Conservation (phyloP, 352 stramenopile species). For the Nothophytophthora sp. region DNA sequence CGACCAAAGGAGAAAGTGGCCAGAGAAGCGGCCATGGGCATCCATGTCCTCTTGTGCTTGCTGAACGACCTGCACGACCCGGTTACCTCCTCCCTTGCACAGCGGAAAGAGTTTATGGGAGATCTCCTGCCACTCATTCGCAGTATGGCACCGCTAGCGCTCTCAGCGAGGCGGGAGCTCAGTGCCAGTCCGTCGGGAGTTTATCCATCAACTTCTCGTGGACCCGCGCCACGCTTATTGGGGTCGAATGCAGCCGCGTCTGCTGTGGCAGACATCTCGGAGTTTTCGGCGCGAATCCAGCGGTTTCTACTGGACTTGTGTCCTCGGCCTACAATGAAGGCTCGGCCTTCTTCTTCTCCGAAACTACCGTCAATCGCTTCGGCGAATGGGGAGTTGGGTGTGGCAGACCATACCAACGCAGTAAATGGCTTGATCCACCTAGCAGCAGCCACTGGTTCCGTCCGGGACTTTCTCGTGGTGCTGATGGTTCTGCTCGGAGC, state of each 20-base stretch:
- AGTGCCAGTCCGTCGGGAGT: constrained; percentile 3
- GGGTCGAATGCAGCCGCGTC: neutral
- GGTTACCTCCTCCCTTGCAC: constrained; percentile 4
- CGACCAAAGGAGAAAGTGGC: constrained; percentile 33
- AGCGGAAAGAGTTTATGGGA: constrained; percentile 45
- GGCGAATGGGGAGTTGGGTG: constrained; percentile 25
- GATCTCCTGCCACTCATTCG: constrained; percentile 48
- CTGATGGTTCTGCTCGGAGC: constrained; percentile 56
- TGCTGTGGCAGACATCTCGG: constrained; percentile 8
- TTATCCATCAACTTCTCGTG: constrained; percentile 1
- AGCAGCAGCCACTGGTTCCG: constrained; percentile 45
- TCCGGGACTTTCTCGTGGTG: constrained; percentile 59
- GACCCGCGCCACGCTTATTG: constrained; percentile 1
- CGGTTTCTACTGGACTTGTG: constrained; percentile 49
- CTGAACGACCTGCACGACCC: constrained; percentile 33
- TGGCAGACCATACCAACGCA: constrained; percentile 42
- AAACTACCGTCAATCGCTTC: constrained; percentile 32
- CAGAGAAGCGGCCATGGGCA: constrained; percentile 40
- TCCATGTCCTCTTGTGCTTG: constrained; percentile 44
- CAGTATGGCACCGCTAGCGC: constrained; percentile 34
- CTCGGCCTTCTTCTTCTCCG: constrained; percentile 23
- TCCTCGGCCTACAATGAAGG: constrained; percentile 8
- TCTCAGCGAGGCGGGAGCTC: constrained; percentile 20
- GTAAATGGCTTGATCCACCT: constrained; percentile 59
- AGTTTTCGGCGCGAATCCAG: constrained; percentile 42